Evolutionary conservation across 495 filamentous ascomycete species (phyloP).

Genomic region (Cercophora scortea): DNA sequence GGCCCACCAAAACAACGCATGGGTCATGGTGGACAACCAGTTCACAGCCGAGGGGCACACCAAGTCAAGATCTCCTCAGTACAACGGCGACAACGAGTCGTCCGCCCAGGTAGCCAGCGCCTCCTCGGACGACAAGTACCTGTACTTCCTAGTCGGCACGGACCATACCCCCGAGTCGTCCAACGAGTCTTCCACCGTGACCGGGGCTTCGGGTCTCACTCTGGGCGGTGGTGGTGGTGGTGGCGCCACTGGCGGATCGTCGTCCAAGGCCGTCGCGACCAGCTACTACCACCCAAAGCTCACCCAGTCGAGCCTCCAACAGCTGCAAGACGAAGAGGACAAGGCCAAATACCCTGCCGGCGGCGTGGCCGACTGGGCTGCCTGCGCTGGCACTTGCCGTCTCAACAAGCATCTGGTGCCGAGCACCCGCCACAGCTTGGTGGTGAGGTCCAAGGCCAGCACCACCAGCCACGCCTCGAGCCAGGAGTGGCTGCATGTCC

Average conservation of each 20-base stretch:
- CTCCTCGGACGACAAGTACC: neutral
- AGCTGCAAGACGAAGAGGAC: neutral
- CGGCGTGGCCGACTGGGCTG: slow-evolving; percentile 7
- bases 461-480: neutral
- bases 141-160: too few species aligned
- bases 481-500: neutral
- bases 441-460: neutral
- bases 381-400: slow-evolving; percentile 2
- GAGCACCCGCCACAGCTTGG: neutral
- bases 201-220: slow-evolving; percentile 5
- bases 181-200: slow-evolving; percentile 9
- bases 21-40: neutral
- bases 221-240: neutral
- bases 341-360: neutral
- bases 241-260: too few species aligned
- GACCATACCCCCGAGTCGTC: slow-evolving; percentile 1
- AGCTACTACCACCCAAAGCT: neutral
- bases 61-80: slow-evolving; percentile 14
- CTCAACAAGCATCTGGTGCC: neutral
- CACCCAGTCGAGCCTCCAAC: neutral
- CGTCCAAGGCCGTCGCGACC: neutral
- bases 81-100: slow-evolving; percentile 22
- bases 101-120: slow-evolving; percentile 12
- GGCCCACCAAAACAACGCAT: slow-evolving; percentile 1
- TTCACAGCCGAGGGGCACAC: slow-evolving; percentile 10